phyloP scores from a whole-genome alignment of 1,284 basidiomycete species.

The Irpex sp. region DNA sequence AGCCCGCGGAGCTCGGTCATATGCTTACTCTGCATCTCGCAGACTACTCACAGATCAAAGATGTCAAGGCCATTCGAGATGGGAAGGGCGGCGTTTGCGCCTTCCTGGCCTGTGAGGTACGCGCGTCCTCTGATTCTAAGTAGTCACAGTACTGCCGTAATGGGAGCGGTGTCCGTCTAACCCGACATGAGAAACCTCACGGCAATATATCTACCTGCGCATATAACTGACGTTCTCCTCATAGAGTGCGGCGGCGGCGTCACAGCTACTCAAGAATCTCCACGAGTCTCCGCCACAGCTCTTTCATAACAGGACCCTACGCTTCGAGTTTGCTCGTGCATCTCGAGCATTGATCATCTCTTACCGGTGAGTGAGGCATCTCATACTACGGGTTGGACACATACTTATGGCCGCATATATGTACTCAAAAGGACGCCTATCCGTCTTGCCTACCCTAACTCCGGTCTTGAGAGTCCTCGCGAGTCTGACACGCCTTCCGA shows the following conservation, averaged over 20 bases:
- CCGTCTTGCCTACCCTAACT: slow-evolving; percentile 1
- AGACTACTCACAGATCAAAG: slow-evolving; percentile 56
- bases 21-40: slow-evolving; percentile 63
- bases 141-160: neutral
- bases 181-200: neutral
- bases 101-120: slow-evolving; percentile 77
- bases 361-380: slow-evolving; percentile 48
- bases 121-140: slow-evolving; percentile 15
- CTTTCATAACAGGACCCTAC: slow-evolving; percentile 66
- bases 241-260: slow-evolving; percentile 57
- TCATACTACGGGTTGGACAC: neutral
- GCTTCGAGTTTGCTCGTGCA: slow-evolving; percentile 76
- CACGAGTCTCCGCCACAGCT: slow-evolving; percentile 49
- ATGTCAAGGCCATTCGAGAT: slow-evolving; percentile 73
- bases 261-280: slow-evolving; percentile 55
- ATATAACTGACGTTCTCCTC: slow-evolving; percentile 10
- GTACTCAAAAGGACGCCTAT: slow-evolving; percentile 2
- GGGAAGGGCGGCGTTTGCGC: slow-evolving; percentile 69
- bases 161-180: neutral
- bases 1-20: slow-evolving; percentile 54
- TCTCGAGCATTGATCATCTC: slow-evolving; percentile 70
- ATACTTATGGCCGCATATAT: neutral
- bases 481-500: neutral
- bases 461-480: slow-evolving; percentile 7
- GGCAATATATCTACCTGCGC: slow-evolving; percentile 2